phyloP scores from a whole-genome alignment of 202 grass and related monocot species.

The Schoenoplectus tabernaemontani region DNA sequence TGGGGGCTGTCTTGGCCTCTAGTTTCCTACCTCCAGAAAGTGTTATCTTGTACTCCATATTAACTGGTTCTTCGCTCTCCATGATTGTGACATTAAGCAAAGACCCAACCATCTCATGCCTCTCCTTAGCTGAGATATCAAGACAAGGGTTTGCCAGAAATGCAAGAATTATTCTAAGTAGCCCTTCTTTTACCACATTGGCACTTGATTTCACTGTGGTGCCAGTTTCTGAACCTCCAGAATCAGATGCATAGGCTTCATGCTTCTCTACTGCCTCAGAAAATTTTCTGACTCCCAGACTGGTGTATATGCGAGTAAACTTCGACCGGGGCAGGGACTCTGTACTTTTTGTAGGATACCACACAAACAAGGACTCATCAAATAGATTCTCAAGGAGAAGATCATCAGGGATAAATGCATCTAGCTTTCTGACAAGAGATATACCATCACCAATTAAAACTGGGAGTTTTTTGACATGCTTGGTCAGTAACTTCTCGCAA shows the following conservation, averaged over 20 bases:
- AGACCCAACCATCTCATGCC: slow-evolving; percentile 26
- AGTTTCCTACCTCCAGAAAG: slow-evolving; percentile 23
- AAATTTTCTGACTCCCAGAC: slow-evolving; percentile 36
- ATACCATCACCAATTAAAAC: slow-evolving; percentile 24
- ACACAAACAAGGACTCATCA: slow-evolving; percentile 36
- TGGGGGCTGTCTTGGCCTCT: slow-evolving; percentile 17
- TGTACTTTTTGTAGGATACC: slow-evolving; percentile 35
- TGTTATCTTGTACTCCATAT: slow-evolving; percentile 32
- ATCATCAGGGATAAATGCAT: slow-evolving; percentile 66
- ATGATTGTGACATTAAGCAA: slow-evolving; percentile 36
- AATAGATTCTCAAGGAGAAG: slow-evolving; percentile 61
- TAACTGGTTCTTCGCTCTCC: slow-evolving; percentile 30
- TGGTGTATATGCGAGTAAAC: slow-evolving; percentile 39
- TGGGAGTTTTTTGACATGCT: slow-evolving; percentile 40
- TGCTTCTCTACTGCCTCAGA: slow-evolving; percentile 38
- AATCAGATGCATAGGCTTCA: slow-evolving; percentile 7
- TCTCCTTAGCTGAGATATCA: slow-evolving; percentile 13
- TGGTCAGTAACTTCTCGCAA: slow-evolving; percentile 28
- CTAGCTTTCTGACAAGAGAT: slow-evolving; percentile 26
- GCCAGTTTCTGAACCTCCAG: not conserved
- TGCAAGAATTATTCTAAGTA: slow-evolving; percentile 31
- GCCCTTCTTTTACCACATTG: slow-evolving; percentile 28
- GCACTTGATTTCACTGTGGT: slow-evolving; percentile 8
- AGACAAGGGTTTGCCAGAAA: slow-evolving; percentile 33
- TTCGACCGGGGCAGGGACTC: slow-evolving; percentile 22